Base-by-base conservation (phyloP, 1,284 basidiomycete species). In the Cryptococcus hybrid region DNA sequence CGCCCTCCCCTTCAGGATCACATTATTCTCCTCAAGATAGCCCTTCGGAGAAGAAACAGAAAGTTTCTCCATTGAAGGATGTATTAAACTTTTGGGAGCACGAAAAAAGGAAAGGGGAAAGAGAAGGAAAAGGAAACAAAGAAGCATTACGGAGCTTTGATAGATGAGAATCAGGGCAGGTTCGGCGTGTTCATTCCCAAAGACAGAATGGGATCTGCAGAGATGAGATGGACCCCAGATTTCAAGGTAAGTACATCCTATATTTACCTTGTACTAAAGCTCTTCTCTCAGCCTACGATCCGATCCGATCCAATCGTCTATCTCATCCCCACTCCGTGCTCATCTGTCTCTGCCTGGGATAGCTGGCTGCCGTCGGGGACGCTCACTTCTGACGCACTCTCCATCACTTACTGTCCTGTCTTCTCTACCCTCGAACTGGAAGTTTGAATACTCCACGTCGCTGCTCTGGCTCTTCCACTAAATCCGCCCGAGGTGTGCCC, bases 121-220 rank as follows among this genome's bases (percentile, higher is more conserved):
- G 64, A 59, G 1, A 73, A 68, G 57, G 60, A 63, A 7, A 72
- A 74, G 51, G 65, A 67, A 7, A 59, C 59, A 39, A 54, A 52
- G 45, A 62, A 54, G 35, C 34, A 36, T 56, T 47, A 57, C 18
- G 54, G 48, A 51, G 39, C 58, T 55, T 42, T 68, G 13, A 65
- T 47, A 5, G 5, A 64, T 40, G 68, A 68, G 7, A 45, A 70
- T 15, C 66, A 70, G 3, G 73, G 69, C 1, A 24, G 37, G 30
- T 51, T 51, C 15, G 72, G 72, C n/a, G 70, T 69, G 46, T 67
- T 71, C 11, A 68, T 63, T 45, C 64, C n/a, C 7, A 47, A 61
- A 15, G 71, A 76, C 58, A 56, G 74, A 11, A 74, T 74, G 73
- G 74, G 70, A 12, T 71, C 71, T 51, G 63, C 65, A 34, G 73